Conservation (phyloP, 73 alveolate species). For the Paramecium biaurelia region DNA sequence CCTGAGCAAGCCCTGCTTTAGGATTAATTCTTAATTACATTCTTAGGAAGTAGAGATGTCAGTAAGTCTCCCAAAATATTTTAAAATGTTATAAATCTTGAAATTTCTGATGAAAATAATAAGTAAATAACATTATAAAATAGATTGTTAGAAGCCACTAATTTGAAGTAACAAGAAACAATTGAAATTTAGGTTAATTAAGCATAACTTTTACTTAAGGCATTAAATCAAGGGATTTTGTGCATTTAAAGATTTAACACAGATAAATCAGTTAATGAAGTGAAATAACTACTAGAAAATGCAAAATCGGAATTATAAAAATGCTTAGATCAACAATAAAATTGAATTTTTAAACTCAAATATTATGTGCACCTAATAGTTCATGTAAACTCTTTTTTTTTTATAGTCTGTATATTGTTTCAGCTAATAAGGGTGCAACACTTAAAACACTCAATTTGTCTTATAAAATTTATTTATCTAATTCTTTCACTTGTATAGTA, state of each 20-base stretch:
- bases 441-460: not conserved
- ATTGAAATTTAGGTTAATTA: not conserved
- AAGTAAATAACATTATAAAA: not conserved
- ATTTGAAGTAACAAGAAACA: not conserved
- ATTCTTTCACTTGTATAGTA: slow-evolving; percentile 70
- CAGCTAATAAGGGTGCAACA: slow-evolving; percentile 61
- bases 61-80: not conserved
- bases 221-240: not conserved
- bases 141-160: not conserved
- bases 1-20: not conserved
- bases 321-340: not conserved
- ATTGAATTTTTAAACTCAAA: not conserved
- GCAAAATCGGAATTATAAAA: not conserved
- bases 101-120: not conserved
- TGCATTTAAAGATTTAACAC: not conserved
- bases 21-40: not conserved
- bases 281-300: not conserved
- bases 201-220: not conserved
- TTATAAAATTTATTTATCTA: slow-evolving; percentile 26
- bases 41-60: not conserved
- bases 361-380: not conserved
- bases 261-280: not conserved
- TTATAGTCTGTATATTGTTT: slow-evolving; percentile 44
- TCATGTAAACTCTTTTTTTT: slow-evolving; percentile 34
- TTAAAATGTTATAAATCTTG: not conserved